phyloP scores from a whole-genome alignment of 1,284 basidiomycete species.

The Heterobasidion parviporum region DNA sequence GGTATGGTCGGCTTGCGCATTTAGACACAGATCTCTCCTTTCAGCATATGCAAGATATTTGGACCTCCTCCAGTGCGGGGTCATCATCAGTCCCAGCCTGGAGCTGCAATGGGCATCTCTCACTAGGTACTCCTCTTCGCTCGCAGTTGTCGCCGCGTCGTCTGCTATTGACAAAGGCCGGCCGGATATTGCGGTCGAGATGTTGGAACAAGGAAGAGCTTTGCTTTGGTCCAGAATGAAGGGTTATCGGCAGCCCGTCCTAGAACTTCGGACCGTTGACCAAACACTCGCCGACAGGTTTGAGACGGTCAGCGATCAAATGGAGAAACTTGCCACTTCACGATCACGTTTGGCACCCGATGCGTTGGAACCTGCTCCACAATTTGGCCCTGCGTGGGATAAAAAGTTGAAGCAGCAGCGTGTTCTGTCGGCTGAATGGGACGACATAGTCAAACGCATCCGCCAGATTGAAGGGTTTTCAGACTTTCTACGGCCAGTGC shows the following conservation, averaged over 20 bases:
- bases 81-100: neutral
- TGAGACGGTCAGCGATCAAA: constrained; percentile 10
- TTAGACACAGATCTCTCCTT: neutral
- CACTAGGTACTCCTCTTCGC: neutral
- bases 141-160: constrained; percentile 22
- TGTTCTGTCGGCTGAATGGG: constrained; percentile 15
- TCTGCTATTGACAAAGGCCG: constrained; percentile 24
- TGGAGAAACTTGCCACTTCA: constrained; percentile 1
- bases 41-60: neutral
- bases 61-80: neutral
- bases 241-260: constrained; percentile 14
- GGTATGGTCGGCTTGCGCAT: neutral
- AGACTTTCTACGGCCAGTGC: constrained; percentile 12
- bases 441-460: constrained; percentile 17
- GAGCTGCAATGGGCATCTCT: neutral
- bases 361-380: neutral
- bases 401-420: constrained; percentile 10
- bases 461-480: constrained; percentile 19
- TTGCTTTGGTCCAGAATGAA: constrained; percentile 21
- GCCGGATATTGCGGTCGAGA: constrained; percentile 24
- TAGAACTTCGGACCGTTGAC: constrained; percentile 13
- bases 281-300: constrained; percentile 16
- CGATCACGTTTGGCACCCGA: neutral
- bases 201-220: constrained; percentile 23
- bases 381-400: constrained; percentile 10